Evolutionary conservation across 1,139 yeast species (phyloP).

Genomic region (Pichia norvegensis): DNA sequence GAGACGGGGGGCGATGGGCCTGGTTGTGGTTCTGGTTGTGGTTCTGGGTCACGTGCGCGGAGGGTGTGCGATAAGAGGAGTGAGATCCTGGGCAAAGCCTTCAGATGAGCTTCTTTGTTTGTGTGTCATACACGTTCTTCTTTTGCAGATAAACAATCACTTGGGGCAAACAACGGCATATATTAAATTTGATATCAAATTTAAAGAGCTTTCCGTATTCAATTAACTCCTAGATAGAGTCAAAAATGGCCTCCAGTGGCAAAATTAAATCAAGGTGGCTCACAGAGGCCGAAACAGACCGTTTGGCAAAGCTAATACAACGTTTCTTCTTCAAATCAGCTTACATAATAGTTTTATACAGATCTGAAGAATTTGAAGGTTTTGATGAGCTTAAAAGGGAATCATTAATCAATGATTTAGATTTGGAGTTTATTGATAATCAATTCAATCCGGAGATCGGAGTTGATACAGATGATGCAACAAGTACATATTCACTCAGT

Average conservation of each 20-base stretch:
- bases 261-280: constrained; percentile 18
- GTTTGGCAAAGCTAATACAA: constrained; percentile 34
- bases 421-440: neutral
- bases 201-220: too few relatives aligned
- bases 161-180: neutral
- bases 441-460: neutral
- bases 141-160: too few relatives aligned
- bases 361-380: neutral
- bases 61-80: neutral
- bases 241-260: constrained; percentile 4
- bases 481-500: neutral
- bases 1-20: too few relatives aligned
- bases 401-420: neutral
- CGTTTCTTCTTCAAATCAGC: constrained; percentile 69
- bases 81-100: neutral
- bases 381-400: neutral
- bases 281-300: constrained; percentile 24
- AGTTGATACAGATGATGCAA: neutral
- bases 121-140: neutral
- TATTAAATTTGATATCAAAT: neutral
- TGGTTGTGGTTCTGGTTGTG: too few relatives aligned
- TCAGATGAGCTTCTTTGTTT: neutral
- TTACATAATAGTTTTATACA: constrained; percentile 38
- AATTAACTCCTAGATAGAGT: neutral
- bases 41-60: neutral